Evolutionary conservation across 2,329 filamentous ascomycete genomes (phyloP), one percentile per base, ranked within the genome.

Genomic region (Cladosporium sp.): DNA sequence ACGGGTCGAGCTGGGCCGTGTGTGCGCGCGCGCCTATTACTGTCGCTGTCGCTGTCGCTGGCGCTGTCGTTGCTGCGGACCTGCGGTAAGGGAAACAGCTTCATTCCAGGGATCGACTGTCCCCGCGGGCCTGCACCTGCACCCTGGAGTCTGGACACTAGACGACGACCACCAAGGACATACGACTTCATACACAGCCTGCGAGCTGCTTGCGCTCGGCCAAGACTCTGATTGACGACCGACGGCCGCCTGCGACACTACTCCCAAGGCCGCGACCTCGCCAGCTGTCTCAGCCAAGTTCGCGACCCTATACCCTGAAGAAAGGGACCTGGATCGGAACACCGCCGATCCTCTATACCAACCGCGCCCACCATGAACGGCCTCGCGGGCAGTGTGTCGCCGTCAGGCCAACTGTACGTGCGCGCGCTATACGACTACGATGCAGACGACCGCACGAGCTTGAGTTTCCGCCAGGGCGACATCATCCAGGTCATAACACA

Each of bases 401-500:
- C 85, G 30, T 80, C 83, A 57, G 80, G 81, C 63, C 79, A 79
- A 76, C 89, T 97, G 83, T 98, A 95, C 77, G 95, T 99, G 75
- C 91, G 93, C 75, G 95, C 95, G 56, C 86, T 98, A 69, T 99
- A 98, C 84, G 92, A 97, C 82, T 99, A 98, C 82, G 92, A 97
- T 76, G 92, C 95, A 75, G 94, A 99, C 81, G 95, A 99, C 80
- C 89, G 92, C 73, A 98, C 94, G 57, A 97, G 93, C 81, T 82
- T 99, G 76, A 98, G 93, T 80, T 99, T 99, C 79, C 92, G 92
- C 73, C 91, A 96, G 78, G 95, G 95, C 75, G 95, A 99, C 80
- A 89, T 98, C 71, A 99, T 99, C 74, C 94, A 98, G 81, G 95
- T 99, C 73, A 94, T 99, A 73, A 99, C 95, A 62, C 94, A 97